Evolutionary conservation across 305 asterid species (phyloP), one percentile per base, ranked within the genome.

Genomic region (Solanum chacoense): DNA sequence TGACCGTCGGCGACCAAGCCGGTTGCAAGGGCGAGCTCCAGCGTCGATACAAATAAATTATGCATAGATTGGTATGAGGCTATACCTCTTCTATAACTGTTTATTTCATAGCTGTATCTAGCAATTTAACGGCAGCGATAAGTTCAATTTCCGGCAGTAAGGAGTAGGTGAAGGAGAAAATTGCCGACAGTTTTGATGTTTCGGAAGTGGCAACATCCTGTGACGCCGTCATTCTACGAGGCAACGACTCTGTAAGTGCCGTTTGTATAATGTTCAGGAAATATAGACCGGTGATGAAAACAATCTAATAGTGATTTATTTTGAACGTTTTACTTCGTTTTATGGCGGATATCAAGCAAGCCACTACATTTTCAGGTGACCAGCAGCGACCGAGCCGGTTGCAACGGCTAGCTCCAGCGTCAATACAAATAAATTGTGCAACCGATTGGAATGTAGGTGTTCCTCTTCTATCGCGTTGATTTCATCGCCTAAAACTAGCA

Each of bases 381-480:
- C 91, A 92, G 89, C 92, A 91, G 6, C 93, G 93, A 83, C 96
- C 95, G 13, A 94, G 91, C 87, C 71, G 98, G 87, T 83, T 96
- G 85, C 96, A 93, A 90, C 77, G 89, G 86, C 85, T 92, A 71
- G 98, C 98, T 40, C 98, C 98, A 89, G 94, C 97, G 12, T 95
- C 96, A 34, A 80, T 96, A 10, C 95, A 95, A 91, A 91, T 96
- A 87, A 86, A 85, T 77, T 93, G 94, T 77, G 93, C 74, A 88
- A 45, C 90, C 90, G 94, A 94, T n/a, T 95, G 98, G 97, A 95
- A 96, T 87, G 98, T 89, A 80, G 95, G 95, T 75, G 93, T 96
- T 74, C 98, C 98, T n/a, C 91, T 95, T 6, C 84, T 95, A 10
- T 96, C 97, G 50, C 98, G 89, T 92, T 96, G 92, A 89, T 94